Percentiles rank a stretch among this genome's conserved stretches.
These are phyloP conservation scores for Leccinum longicurvipes DNA, from an alignment of 768 basidiomycete genomes.

Conservation along the genomic window DNA sequence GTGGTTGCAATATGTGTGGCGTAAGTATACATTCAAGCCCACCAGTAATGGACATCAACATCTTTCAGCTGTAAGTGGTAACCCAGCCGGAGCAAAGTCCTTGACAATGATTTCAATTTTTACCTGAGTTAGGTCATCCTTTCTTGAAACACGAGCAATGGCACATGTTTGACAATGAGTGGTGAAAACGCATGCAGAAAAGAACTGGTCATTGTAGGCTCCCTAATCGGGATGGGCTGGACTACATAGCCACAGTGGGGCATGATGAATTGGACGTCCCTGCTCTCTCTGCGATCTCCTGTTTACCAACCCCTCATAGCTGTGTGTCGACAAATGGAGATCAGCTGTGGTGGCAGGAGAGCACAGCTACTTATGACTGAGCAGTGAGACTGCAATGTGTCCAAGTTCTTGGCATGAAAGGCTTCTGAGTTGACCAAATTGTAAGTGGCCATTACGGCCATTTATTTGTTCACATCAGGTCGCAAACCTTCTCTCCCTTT, in stretches of 20 bases:
- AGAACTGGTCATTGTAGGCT: too few relatives aligned
- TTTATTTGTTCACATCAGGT: too few relatives aligned
- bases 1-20: too few relatives aligned
- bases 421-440: not conserved
- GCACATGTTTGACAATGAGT: not conserved
- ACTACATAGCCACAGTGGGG: too few relatives aligned
- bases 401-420: slow-evolving; percentile 46
- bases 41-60: slow-evolving; percentile 9
- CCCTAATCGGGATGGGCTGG: too few relatives aligned
- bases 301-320: slow-evolving; percentile 99
- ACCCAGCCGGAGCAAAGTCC: not conserved
- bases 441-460: too few relatives aligned
- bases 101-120: not conserved
- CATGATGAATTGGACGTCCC: too few relatives aligned
- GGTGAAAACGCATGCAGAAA: not conserved
- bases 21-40: too few relatives aligned
- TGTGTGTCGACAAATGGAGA: slow-evolving; percentile 32
- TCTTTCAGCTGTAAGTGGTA: slow-evolving; percentile 1
- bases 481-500: too few relatives aligned
- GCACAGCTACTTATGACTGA: slow-evolving; percentile 4
- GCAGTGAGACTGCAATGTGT: slow-evolving; percentile 69
- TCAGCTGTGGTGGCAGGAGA: slow-evolving; percentile 2
- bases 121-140: not conserved
- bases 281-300: slow-evolving; percentile 92
- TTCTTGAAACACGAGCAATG: not conserved